Percentiles rank a stretch among this genome's conserved stretches.
These are phyloP conservation scores for Botryosphaeria dothidea DNA, from an alignment of 2,329 filamentous ascomycete species.

Conservation along the genomic window DNA sequence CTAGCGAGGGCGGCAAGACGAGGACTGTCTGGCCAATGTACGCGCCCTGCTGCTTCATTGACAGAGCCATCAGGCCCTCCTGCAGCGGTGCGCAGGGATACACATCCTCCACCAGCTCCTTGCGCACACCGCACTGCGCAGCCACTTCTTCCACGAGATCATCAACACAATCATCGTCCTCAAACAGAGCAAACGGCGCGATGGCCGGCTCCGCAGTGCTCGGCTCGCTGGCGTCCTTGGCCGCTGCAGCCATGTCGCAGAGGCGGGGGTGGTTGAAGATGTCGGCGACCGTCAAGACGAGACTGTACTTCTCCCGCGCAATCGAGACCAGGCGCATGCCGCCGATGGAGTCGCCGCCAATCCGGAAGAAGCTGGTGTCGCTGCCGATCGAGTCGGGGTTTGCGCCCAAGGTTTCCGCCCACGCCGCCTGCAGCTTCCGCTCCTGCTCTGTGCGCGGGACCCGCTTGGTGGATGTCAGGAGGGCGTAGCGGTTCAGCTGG, in stretches of 20 bases:
- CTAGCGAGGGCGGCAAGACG: conserved; percentile 26
- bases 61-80: conserved; percentile 56
- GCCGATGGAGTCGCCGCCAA: conserved; percentile 40
- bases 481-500: conserved; percentile 42
- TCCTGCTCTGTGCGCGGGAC: conserved; percentile 51
- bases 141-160: conserved; percentile 26
- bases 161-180: background rate
- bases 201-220: background rate
- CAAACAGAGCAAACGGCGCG: background rate
- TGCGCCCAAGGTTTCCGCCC: conserved; percentile 16
- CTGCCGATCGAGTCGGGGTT: conserved; percentile 27
- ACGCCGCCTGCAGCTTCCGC: conserved; percentile 31
- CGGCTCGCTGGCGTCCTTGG: conserved; percentile 23
- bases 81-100: conserved; percentile 59
- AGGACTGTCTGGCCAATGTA: conserved; percentile 46
- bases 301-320: conserved; percentile 9
- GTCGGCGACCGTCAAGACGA: conserved; percentile 24
- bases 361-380: conserved; percentile 42
- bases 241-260: conserved; percentile 22
- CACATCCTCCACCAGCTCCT: conserved; percentile 46
- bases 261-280: conserved; percentile 25
- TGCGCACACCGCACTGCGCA: background rate
- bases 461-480: conserved; percentile 26
- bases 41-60: conserved; percentile 52
- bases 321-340: background rate